Base-by-base conservation (phyloP, 257 asterid species). In the Fraxinus anomala region DNA sequence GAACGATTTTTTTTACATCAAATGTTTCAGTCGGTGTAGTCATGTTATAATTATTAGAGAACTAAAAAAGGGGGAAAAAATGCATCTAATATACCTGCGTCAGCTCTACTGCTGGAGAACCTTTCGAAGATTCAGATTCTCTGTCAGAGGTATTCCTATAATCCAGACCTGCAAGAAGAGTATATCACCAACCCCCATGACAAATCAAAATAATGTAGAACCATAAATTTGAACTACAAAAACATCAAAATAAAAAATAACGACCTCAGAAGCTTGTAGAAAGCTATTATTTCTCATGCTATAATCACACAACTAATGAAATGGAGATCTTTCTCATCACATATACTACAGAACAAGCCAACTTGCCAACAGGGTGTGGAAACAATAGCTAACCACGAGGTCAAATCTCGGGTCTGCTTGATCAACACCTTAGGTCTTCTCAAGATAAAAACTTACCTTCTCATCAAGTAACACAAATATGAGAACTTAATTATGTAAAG, bases 51-150 rank as follows among this genome's bases (percentile, higher is more conserved):
- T 9, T 19, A 23, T 17, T 47, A 23, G 19, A 74, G 44, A 54
- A 23, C 49, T 10, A 37, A 51, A 67, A 54, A 28, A 51, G 40
- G 13, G 1, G 1, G 2, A 1, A 67, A 70, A 47, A 70, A 14
- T 7, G 24, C 3, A 13, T 44, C 34, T 70, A 56, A 74, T 39
- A 75, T 76, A 87, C 88, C 89, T 82, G 80, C 68, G 61, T 72
- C 74, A 70, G 86, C 83, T 82, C 82, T 49, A 47, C 76, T 49
- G 81, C 85, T 56, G 79, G 72, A 79, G 80, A 83, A 81, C 79
- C 85, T 75, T 84, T 87, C 65, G 84, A 84, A 83, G 83, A 77
- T 74, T 81, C 90, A 70, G 88, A 87, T 65, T 88, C 94, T 75
- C 86, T 77, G 77, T 82, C 89, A 28, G 91, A 86, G 33, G 76